phyloP scores from a whole-genome alignment of 2,329 filamentous ascomycete species.

The Diaporthe sp. region DNA sequence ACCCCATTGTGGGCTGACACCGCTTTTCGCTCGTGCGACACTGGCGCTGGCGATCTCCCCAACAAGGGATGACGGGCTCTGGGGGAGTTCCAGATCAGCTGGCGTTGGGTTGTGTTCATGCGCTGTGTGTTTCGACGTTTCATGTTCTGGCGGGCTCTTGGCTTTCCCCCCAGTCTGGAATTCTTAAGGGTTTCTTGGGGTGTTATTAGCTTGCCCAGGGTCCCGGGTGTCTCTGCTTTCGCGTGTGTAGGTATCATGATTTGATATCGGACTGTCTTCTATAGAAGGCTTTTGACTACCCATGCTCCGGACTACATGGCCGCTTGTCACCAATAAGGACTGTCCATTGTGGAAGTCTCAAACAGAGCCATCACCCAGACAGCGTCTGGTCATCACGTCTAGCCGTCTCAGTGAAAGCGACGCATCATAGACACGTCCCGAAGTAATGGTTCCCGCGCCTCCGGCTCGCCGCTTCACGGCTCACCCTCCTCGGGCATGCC shows the following conservation, averaged over 20 bases:
- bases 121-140: slow-evolving; percentile 27
- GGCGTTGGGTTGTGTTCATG: slow-evolving; percentile 2
- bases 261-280: not conserved
- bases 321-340: not conserved
- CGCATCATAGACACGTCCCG: not conserved
- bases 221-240: not conserved
- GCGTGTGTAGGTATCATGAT: slow-evolving; percentile 2
- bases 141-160: slow-evolving; percentile 13
- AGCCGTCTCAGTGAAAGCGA: not conserved
- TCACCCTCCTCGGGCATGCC: slow-evolving; percentile 27
- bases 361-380: not conserved
- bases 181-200: not conserved
- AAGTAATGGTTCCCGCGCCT: not conserved
- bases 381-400: too few species aligned
- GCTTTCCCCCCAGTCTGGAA: not conserved
- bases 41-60: slow-evolving; percentile 14
- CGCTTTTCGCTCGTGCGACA: slow-evolving; percentile 23
- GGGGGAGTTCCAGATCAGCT: slow-evolving; percentile 15
- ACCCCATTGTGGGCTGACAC: not conserved
- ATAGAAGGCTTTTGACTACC: not conserved
- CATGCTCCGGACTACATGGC: not conserved
- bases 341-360: too few species aligned
- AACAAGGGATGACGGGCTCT: not conserved
- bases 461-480: not conserved
- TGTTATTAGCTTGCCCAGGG: not conserved